phyloP scores from a whole-genome alignment of 1,284 basidiomycete genomes.

The Pholiota adiposa region DNA sequence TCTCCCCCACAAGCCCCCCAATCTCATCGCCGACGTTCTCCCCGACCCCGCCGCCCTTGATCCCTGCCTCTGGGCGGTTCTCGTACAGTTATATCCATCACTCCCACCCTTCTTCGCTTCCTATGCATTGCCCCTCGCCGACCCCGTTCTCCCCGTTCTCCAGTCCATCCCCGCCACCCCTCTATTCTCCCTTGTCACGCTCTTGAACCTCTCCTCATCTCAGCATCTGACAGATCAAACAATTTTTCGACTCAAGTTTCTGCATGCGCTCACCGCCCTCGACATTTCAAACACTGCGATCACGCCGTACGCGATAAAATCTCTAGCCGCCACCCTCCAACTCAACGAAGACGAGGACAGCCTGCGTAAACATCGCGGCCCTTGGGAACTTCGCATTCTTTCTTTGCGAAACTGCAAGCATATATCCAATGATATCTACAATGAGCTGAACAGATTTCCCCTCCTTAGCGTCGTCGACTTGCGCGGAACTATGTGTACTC shows the following conservation, averaged over 20 bases:
- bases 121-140: conserved; percentile 54
- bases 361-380: conserved; percentile 39
- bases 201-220: conserved; percentile 60
- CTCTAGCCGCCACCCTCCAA: conserved; percentile 43
- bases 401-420: conserved; percentile 49
- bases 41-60: conserved; percentile 41
- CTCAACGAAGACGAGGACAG: conserved; percentile 23
- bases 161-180: conserved; percentile 57
- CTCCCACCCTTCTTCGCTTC: conserved; percentile 50
- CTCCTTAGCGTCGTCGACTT: conserved; percentile 63
- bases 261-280: conserved; percentile 61
- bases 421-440: conserved; percentile 46
- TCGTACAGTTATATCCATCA: conserved; percentile 60
- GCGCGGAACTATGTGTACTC: conserved; percentile 50
- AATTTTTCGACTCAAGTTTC: conserved; percentile 48
- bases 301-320: conserved; percentile 53
- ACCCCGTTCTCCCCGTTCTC: conserved; percentile 57
- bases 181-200: conserved; percentile 63
- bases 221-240: conserved; percentile 57
- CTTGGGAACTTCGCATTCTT: conserved; percentile 61
- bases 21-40: conserved; percentile 36
- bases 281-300: conserved; percentile 60
- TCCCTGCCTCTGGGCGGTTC: conserved; percentile 62
- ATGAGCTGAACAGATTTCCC: conserved; percentile 47
- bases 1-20: conserved; percentile 26